Percentiles rank a stretch among this genome's conserved stretches.
These are phyloP conservation scores for Penicillium cinerascens DNA, from an alignment of 495 filamentous ascomycete species.

Conservation along the genomic window DNA sequence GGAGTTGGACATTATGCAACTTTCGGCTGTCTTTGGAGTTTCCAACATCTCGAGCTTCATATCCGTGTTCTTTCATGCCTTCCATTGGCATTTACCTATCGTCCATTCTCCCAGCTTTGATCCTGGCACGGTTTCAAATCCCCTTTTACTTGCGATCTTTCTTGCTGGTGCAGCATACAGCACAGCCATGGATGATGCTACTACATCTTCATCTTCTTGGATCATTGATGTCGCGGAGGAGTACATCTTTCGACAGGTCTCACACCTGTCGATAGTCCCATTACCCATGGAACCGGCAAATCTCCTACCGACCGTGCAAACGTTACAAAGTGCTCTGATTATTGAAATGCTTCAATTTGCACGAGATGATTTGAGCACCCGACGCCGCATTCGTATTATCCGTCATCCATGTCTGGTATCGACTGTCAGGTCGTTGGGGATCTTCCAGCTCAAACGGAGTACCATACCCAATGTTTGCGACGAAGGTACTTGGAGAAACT, in stretches of 20 bases:
- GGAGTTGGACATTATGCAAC: conserved; percentile 20
- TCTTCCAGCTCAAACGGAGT: conserved; percentile 28
- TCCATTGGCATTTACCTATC: conserved; percentile 39
- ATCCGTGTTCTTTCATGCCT: conserved; percentile 37
- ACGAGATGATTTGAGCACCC: conserved; percentile 29
- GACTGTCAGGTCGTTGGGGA: conserved; percentile 30
- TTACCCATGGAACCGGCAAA: conserved; percentile 7
- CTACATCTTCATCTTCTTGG: conserved; percentile 22
- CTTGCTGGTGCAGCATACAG: conserved; percentile 34
- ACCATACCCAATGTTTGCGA: conserved; percentile 16
- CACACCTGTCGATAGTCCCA: conserved; percentile 16
- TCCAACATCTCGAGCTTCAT: conserved; percentile 34
- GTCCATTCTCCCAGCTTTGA: conserved; percentile 42
- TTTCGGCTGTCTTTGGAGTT: conserved; percentile 26
- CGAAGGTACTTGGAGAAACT: conserved; percentile 23
- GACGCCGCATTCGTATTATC: conserved; percentile 36
- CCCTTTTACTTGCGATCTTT: conserved; percentile 34
- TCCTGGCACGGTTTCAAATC: conserved; percentile 31
- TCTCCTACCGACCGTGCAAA: conserved; percentile 23
- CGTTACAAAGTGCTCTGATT: conserved; percentile 35
- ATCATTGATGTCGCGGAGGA: conserved; percentile 40
- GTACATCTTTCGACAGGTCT: conserved; percentile 32
- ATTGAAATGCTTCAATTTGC: conserved; percentile 43
- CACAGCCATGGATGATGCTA: conserved; percentile 18
- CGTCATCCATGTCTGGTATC: conserved; percentile 39